A percentile compares a stretch with the other conserved stretches of the same genome.
Evolutionary conservation across 2,329 filamentous ascomycete species (phyloP).

Genomic region (Nigrospora osmanthi): DNA sequence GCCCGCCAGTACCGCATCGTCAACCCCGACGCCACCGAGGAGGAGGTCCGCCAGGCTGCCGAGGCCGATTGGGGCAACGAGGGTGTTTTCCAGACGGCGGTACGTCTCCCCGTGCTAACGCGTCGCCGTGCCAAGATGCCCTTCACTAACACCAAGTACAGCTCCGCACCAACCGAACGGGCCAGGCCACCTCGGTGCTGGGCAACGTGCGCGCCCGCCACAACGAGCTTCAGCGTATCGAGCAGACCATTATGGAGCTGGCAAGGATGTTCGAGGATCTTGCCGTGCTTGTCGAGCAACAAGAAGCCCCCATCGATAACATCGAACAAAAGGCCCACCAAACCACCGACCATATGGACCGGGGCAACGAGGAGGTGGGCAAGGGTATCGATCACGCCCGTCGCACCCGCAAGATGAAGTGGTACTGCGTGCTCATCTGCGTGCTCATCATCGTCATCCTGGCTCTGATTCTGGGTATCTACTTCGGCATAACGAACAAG

Average conservation of each 20-base stretch:
- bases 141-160: constrained; percentile 23
- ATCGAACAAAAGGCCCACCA: constrained; percentile 59
- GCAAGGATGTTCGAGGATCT: constrained; percentile 66
- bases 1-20: constrained; percentile 74
- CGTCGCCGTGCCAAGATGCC: neutral
- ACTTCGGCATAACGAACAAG: neutral
- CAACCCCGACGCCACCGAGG: constrained; percentile 70
- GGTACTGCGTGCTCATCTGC: constrained; percentile 64
- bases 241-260: constrained; percentile 65
- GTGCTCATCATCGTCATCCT: constrained; percentile 50
- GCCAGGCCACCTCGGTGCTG: constrained; percentile 65
- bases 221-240: constrained; percentile 76
- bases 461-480: constrained; percentile 42
- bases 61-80: constrained; percentile 69
- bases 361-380: constrained; percentile 62
- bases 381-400: constrained; percentile 60
- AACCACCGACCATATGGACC: constrained; percentile 58
- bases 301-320: constrained; percentile 55
- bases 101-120: constrained; percentile 27
- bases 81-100: constrained; percentile 75
- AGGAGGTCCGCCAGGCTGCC: constrained; percentile 61
- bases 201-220: constrained; percentile 75
- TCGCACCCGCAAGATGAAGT: constrained; percentile 68
- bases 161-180: constrained; percentile 68
- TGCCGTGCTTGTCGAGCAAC: constrained; percentile 64